Conservation (phyloP, 2,329 filamentous ascomycete species). For the Monosporascus sp. region DNA sequence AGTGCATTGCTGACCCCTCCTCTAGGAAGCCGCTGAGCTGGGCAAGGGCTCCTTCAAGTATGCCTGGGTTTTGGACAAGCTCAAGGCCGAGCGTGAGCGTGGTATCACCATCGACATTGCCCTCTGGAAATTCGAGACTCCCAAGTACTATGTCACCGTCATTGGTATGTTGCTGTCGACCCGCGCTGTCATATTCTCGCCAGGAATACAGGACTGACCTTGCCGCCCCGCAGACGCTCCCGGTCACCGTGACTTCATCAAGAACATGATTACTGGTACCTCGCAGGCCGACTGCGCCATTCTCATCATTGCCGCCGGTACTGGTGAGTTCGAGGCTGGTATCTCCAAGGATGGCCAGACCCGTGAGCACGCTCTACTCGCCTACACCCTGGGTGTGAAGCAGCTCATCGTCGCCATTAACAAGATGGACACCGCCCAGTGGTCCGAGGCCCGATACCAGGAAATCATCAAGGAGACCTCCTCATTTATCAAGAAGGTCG, state of each 20-base stretch:
- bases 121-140: slow-evolving; percentile 99
- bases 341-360: slow-evolving; percentile 99
- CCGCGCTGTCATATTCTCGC: slow-evolving; percentile 3
- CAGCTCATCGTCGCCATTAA: slow-evolving; percentile 99
- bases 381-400: slow-evolving; percentile 99
- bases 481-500: slow-evolving; percentile 99
- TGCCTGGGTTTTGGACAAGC: slow-evolving; percentile 99
- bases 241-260: slow-evolving; percentile 99
- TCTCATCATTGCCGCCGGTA: slow-evolving; percentile 99
- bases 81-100: slow-evolving; percentile 99
- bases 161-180: slow-evolving; percentile 60
- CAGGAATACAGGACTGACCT: slow-evolving; percentile 12
- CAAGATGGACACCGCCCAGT: slow-evolving; percentile 99
- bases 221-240: slow-evolving; percentile 65
- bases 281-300: slow-evolving; percentile 99
- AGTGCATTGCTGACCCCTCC: slow-evolving; percentile 15
- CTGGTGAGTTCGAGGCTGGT: slow-evolving; percentile 99
- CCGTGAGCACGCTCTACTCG: slow-evolving; percentile 99
- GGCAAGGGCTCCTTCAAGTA: slow-evolving; percentile 99
- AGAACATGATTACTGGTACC: slow-evolving; percentile 99
- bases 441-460: slow-evolving; percentile 91
- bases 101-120: slow-evolving; percentile 99
- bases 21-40: slow-evolving; percentile 93
- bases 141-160: slow-evolving; percentile 96
- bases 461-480: slow-evolving; percentile 99